Percentiles rank a stretch among this genome's conserved stretches.
Evolutionary conservation across 2,329 filamentous ascomycete species (phyloP).

Genomic region (Colletotrichum salicis): DNA sequence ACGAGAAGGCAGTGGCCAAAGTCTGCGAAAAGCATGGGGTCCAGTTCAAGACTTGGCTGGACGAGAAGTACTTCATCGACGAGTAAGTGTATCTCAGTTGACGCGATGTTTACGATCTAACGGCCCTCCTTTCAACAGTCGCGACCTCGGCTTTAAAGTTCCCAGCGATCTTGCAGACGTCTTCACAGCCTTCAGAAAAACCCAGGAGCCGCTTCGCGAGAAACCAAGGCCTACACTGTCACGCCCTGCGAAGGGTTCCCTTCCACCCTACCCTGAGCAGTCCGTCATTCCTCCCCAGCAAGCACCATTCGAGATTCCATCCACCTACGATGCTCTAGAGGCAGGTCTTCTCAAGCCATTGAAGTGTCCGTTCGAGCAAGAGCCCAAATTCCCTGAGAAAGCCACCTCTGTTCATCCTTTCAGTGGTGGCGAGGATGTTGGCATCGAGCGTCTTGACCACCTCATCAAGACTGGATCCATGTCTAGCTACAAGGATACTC

Average conservation of each 20-base stretch:
- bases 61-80: slow-evolving; percentile 84
- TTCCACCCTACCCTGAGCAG: slow-evolving; percentile 67
- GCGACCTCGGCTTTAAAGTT: slow-evolving; percentile 69
- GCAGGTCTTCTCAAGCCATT: slow-evolving; percentile 68
- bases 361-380: slow-evolving; percentile 58
- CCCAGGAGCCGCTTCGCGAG: slow-evolving; percentile 75
- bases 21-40: slow-evolving; percentile 64
- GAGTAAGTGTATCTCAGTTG: slow-evolving; percentile 66
- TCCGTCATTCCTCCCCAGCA: slow-evolving; percentile 66
- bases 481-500: slow-evolving; percentile 73
- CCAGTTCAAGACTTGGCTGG: slow-evolving; percentile 73
- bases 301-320: slow-evolving; percentile 72
- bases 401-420: slow-evolving; percentile 73
- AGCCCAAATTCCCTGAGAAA: slow-evolving; percentile 63
- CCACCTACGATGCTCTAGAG: slow-evolving; percentile 62
- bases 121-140: slow-evolving; percentile 54
- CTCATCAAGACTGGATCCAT: slow-evolving; percentile 71
- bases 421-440: slow-evolving; percentile 70
- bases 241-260: slow-evolving; percentile 56
- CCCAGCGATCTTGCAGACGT: slow-evolving; percentile 75
- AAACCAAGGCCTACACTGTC: slow-evolving; percentile 69
- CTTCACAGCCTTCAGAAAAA: slow-evolving; percentile 80
- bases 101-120: slow-evolving; percentile 36
- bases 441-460: slow-evolving; percentile 69
- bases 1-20: slow-evolving; percentile 66